Conservation (phyloP, 129 eudicot genomes). For the Pulicaria dysenterica region DNA sequence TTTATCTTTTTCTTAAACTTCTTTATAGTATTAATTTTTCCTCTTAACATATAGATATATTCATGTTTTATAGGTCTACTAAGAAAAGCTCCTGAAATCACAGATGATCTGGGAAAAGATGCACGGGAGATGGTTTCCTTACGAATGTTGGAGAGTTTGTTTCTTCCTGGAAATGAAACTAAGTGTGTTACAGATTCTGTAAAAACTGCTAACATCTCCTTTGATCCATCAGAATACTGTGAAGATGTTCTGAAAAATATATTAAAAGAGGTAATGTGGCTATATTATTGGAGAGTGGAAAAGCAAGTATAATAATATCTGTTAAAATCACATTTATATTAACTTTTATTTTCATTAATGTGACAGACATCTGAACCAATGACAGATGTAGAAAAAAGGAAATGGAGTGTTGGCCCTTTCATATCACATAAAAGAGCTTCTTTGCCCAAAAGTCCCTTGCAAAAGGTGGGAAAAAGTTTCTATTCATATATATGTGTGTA, state of each 20-base stretch:
- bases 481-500: not conserved
- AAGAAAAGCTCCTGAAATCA: constrained; percentile 45
- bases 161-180: constrained; percentile 27
- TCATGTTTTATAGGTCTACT: constrained; percentile 43
- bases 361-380: constrained; percentile 47
- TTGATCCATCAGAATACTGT: constrained; percentile 51
- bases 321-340: not conserved
- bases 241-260: constrained; percentile 51
- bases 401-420: constrained; percentile 53
- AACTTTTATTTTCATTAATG: constrained; percentile 9
- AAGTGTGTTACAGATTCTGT: constrained; percentile 19
- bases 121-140: constrained; percentile 59
- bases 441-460: constrained; percentile 48
- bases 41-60: not conserved
- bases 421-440: constrained; percentile 49
- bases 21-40: not conserved
- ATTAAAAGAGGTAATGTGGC: constrained; percentile 42
- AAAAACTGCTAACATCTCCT: constrained; percentile 26
- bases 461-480: constrained; percentile 46
- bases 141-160: constrained; percentile 54
- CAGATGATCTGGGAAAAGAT: constrained; percentile 50
- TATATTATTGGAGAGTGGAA: not conserved
- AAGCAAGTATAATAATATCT: not conserved
- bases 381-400: constrained; percentile 41
- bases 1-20: not conserved